A percentile compares a stretch with the other conserved stretches of the same genome.
Evolutionary conservation across 305 asterid genomes (phyloP).

Genomic region (Fraxinus floribunda): DNA sequence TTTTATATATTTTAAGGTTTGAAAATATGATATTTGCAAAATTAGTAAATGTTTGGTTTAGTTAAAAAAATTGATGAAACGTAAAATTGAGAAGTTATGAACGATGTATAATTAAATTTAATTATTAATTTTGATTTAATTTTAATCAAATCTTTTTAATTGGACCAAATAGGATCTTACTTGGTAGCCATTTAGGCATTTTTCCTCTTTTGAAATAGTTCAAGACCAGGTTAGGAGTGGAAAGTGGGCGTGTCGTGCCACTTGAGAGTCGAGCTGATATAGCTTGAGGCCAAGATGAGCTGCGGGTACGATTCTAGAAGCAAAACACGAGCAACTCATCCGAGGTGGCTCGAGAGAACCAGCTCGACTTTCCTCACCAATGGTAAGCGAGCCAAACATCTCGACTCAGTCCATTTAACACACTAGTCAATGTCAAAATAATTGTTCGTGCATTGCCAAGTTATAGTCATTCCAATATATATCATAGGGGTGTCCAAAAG

Average conservation of each 20-base stretch:
- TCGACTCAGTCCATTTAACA: background rate
- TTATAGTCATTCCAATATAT: background rate
- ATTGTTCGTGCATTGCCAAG: background rate
- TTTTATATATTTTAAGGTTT: background rate
- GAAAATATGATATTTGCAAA: background rate
- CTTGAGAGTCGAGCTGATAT: background rate
- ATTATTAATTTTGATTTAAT: too few relatives aligned
- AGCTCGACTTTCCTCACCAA: background rate
- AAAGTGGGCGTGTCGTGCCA: background rate
- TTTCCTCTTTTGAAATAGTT: background rate
- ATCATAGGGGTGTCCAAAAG: too few relatives aligned
- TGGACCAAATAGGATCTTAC: too few relatives aligned
- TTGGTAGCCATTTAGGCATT: background rate
- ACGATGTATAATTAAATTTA: too few relatives aligned
- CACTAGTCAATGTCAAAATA: background rate
- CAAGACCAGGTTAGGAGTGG: background rate
- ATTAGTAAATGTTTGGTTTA: background rate
- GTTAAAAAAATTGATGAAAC: too few relatives aligned
- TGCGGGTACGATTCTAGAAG: background rate
- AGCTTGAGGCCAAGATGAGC: background rate
- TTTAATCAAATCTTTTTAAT: too few relatives aligned
- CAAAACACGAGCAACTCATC: background rate
- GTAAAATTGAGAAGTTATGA: too few relatives aligned
- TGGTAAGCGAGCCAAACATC: background rate
- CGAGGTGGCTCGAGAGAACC: background rate